Base-by-base conservation (phyloP, 129 eudicot genomes). In the Flaveria linearis region DNA sequence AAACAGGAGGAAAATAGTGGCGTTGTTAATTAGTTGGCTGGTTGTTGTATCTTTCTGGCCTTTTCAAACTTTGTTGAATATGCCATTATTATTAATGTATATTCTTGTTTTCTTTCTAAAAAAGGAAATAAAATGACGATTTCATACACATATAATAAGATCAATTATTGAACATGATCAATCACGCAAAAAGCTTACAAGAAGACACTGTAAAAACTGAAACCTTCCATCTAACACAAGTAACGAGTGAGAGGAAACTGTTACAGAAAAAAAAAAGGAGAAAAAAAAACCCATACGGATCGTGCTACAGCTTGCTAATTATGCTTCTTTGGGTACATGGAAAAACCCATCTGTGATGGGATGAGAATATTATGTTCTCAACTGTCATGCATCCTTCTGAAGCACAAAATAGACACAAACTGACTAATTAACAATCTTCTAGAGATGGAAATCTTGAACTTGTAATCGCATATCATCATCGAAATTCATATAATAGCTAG, bases 131-230 rank as follows among this genome's bases (percentile, higher is more conserved):
- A 23, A 47, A 46, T 69, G 74, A 25, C 14, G 43, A 20, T 69
- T 47, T 51, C 17, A 71, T 50, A 71, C 13, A 33, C n/a, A 51
- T 50, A 71, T 3, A 10, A 68, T 25, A 69, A 69, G 43, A 55
- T 69, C 17, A 43, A 49, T 71, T 68, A 46, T 45, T 50, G 45
- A 69, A 71, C 63, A 62, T 71, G 75, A 33, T 71, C 62, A 71
- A 50, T 53, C 75, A 71, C 75, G 46, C 62, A 71, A 71, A 50
- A 70, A 70, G 18, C 61, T 68, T 11, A 68, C 53, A 41, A 68
- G 26, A 66, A 64, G 28, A 11, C 41, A 17, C 3, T 70, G 45
- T 26, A 14, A 10, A 15, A 46, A 18, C 53, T 11, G 33, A 25
- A 70, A 49, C 47, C 46, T 69, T 49, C 43, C 15, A 50, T 50